These are phyloP conservation scores for Euphrasia arctica DNA, from an alignment of 305 asterid species.

Conservation along the genomic window DNA sequence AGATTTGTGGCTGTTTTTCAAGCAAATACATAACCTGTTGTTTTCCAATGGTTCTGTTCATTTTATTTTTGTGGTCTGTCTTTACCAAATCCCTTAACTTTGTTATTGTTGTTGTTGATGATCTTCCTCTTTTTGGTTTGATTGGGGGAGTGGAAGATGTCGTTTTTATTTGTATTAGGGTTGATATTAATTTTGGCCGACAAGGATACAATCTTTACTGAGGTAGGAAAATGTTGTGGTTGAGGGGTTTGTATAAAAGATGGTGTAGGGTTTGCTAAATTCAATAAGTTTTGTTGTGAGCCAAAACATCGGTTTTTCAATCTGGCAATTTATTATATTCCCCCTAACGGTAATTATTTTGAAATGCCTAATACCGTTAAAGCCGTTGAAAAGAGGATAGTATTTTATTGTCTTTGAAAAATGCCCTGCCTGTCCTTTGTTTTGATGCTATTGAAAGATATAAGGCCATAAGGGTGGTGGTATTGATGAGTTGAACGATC, in stretches of 20 bases:
- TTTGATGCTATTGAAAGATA: constrained; percentile 3
- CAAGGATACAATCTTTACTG: background rate
- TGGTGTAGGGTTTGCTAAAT: background rate
- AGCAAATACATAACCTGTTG: background rate
- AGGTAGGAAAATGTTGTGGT: background rate
- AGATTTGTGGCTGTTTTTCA: background rate
- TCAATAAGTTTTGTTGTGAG: background rate
- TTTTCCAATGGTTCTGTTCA: background rate
- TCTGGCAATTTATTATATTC: background rate
- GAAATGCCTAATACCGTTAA: constrained; percentile 1
- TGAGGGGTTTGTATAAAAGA: background rate
- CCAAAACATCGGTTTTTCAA: background rate
- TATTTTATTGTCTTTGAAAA: constrained; percentile 2
- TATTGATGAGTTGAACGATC: background rate
- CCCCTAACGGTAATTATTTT: background rate
- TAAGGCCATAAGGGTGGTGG: background rate
- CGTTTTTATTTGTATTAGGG: background rate
- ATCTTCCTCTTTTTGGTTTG: background rate
- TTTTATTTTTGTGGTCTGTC: background rate
- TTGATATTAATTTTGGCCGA: no score
- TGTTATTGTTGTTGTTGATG: background rate
- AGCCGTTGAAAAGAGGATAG: background rate
- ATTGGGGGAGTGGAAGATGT: background rate
- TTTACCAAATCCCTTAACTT: background rate
- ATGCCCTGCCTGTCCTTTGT: background rate